Percentiles rank a stretch among this genome's conserved stretches.
phyloP scores from a whole-genome alignment of 805 yeast species.

The Clavispora santaluciae region DNA sequence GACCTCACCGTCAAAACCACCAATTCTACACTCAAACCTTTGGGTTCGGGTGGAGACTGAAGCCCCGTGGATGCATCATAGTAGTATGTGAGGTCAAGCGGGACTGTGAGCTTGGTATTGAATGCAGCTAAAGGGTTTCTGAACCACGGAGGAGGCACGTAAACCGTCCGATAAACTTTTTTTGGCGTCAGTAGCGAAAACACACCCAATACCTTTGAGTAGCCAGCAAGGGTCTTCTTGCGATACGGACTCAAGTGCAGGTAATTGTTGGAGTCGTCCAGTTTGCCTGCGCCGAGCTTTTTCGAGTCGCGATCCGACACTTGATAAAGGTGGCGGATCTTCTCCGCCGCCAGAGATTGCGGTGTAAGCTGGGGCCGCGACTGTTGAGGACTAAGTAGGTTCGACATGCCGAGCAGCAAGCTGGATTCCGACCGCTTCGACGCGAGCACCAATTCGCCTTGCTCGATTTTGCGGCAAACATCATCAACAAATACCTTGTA shows the following conservation, averaged over 20 bases:
- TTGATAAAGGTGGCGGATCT: slow-evolving; percentile 30
- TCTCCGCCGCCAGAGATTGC: slow-evolving; percentile 8
- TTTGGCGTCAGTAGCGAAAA: slow-evolving; percentile 35
- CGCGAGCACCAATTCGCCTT: slow-evolving; percentile 8
- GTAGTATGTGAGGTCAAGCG: slow-evolving; percentile 28
- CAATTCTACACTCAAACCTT: slow-evolving; percentile 29
- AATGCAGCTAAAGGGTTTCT: slow-evolving; percentile 14
- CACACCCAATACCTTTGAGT: slow-evolving; percentile 25
- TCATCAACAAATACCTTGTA: slow-evolving; percentile 32
- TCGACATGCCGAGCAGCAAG: not conserved
- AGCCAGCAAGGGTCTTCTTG: slow-evolving; percentile 32
- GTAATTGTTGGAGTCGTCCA: slow-evolving; percentile 20
- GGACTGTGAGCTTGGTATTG: slow-evolving; percentile 22
- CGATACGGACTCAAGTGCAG: slow-evolving; percentile 29
- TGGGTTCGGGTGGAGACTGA: slow-evolving; percentile 28
- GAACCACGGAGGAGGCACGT: slow-evolving; percentile 30
- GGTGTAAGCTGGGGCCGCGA: slow-evolving; percentile 7
- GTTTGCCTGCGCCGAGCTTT: slow-evolving; percentile 8
- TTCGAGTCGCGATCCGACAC: slow-evolving; percentile 19
- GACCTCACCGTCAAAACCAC: slow-evolving; percentile 33
- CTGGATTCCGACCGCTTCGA: not conserved
- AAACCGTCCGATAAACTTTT: slow-evolving; percentile 21
- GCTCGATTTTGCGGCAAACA: slow-evolving; percentile 23
- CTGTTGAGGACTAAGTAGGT: slow-evolving; percentile 8
- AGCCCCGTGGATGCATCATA: slow-evolving; percentile 9